These are phyloP conservation scores for Alternaria ethzedia DNA, from an alignment of 2,329 filamentous ascomycete genomes.

Conservation along the genomic window DNA sequence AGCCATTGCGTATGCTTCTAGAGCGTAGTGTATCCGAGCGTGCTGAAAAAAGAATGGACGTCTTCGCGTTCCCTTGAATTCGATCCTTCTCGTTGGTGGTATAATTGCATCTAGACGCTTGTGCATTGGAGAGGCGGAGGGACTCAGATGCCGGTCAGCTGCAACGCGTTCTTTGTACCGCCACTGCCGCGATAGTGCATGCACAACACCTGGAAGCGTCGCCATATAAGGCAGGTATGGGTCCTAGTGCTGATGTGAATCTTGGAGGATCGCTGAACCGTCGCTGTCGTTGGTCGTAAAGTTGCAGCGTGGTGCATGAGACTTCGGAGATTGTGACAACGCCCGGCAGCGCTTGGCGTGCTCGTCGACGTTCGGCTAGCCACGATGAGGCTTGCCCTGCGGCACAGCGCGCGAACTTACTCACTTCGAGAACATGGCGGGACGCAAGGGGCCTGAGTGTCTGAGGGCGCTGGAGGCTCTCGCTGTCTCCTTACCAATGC, in stretches of 20 bases:
- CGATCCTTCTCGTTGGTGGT: neutral
- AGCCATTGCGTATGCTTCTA: neutral
- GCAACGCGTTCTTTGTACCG: neutral
- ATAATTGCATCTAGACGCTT: neutral
- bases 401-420: slow-evolving; percentile 6
- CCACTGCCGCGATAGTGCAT: neutral
- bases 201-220: neutral
- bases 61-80: neutral
- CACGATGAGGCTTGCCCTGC: slow-evolving; percentile 2
- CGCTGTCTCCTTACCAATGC: neutral
- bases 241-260: neutral
- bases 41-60: neutral
- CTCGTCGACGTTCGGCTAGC: slow-evolving; percentile 3
- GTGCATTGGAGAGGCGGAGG: neutral
- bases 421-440: neutral
- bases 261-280: neutral
- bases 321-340: neutral
- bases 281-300: neutral
- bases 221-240: neutral
- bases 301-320: neutral
- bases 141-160: neutral
- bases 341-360: slow-evolving; percentile 3
- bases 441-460: neutral
- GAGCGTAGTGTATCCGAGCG: neutral
- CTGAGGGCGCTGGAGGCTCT: neutral